Conservation (phyloP, 1,284 basidiomycete genomes). For the Neolentinus lepideus region DNA sequence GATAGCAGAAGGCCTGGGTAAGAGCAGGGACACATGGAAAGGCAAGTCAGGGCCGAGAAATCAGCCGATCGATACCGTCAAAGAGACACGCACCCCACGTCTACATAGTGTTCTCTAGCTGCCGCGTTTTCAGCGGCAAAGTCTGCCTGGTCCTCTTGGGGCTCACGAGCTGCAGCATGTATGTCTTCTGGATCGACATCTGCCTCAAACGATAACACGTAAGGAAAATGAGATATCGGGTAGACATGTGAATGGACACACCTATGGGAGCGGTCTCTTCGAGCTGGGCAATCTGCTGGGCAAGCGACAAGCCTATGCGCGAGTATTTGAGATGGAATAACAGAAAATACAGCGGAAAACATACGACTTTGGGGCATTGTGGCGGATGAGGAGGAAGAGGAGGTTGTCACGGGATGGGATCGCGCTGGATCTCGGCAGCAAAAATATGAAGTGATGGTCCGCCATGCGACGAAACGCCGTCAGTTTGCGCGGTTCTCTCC, state of each 20-base stretch:
- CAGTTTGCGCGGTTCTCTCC: not conserved
- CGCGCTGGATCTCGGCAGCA: not conserved
- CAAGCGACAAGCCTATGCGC: conserved; percentile 54
- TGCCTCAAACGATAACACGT: conserved; percentile 18
- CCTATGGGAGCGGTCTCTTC: conserved; percentile 64
- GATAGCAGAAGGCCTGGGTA: conserved; percentile 56
- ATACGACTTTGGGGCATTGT: conserved; percentile 14
- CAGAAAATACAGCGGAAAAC: conserved; percentile 7
- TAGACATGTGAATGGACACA: conserved; percentile 24
- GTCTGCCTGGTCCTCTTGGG: conserved; percentile 11
- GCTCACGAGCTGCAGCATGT: conserved; percentile 20
- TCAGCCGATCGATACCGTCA: conserved; percentile 4
- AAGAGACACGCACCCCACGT: conserved; percentile 60
- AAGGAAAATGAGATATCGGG: conserved; percentile 12
- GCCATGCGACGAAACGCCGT: not conserved
- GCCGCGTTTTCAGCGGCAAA: conserved; percentile 19
- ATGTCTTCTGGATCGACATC: conserved; percentile 78
- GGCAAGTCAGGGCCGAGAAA: conserved; percentile 6
- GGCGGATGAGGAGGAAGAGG: not conserved
- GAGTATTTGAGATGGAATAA: not conserved
- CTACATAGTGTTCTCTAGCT: conserved; percentile 72
- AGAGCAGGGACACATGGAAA: conserved; percentile 3
- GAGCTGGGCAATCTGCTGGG: conserved; percentile 77
- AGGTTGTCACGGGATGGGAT: not conserved
- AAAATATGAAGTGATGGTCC: not conserved